phyloP scores from a whole-genome alignment of 2,329 filamentous ascomycete species.

The Penicillium crustosum region DNA sequence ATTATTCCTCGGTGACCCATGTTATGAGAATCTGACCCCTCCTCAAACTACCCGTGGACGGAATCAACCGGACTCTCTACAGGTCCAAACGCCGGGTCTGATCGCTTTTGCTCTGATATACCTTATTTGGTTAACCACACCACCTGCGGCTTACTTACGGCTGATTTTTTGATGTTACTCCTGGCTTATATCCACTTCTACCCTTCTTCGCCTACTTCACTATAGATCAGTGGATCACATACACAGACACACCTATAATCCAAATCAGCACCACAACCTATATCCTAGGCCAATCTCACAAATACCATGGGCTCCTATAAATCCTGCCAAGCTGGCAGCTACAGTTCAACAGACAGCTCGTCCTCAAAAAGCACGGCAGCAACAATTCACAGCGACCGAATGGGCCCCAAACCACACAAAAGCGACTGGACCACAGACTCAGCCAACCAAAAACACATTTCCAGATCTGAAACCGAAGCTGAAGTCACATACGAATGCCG shows the following conservation, averaged over 20 bases:
- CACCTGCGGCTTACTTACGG: constrained; percentile 8
- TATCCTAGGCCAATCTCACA: background rate
- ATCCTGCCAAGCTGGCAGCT: constrained; percentile 34
- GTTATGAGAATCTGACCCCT: constrained; percentile 21
- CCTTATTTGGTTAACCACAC: constrained; percentile 1
- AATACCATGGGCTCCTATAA: constrained; percentile 33
- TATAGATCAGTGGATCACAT: constrained; percentile 9
- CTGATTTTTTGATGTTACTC: background rate
- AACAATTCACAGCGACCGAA: constrained; percentile 39
- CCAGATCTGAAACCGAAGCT: background rate
- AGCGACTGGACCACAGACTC: background rate
- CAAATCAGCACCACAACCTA: background rate
- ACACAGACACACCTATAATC: background rate
- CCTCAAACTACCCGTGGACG: background rate
- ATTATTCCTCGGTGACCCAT: constrained; percentile 6
- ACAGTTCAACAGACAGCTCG: constrained; percentile 42
- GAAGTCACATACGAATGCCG: background rate
- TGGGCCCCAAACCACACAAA: constrained; percentile 27
- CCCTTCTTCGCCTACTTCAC: constrained; percentile 1
- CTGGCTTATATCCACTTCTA: constrained; percentile 2
- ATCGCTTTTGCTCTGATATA: constrained; percentile 5
- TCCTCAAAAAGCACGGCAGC: constrained; percentile 43
- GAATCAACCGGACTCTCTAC: constrained; percentile 1
- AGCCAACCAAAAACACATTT: background rate
- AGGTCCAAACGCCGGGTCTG: background rate